A percentile compares a stretch with the other conserved stretches of the same genome.
Evolutionary conservation across 2,329 filamentous ascomycete genomes (phyloP).

Genomic region (Trichophyton schoenleinii): DNA sequence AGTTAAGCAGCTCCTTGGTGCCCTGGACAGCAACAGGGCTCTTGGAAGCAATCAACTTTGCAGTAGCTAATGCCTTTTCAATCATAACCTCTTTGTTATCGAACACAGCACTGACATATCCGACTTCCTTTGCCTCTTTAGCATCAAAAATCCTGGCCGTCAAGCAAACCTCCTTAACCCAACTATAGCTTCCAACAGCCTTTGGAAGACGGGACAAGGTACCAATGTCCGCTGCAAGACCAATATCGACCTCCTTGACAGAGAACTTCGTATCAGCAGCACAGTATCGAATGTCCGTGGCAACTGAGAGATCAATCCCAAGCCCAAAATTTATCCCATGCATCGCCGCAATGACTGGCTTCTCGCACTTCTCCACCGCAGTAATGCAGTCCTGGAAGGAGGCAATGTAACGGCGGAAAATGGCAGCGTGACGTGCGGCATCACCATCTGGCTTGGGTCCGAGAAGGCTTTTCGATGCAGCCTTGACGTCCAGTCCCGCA

Average conservation of each 20-base stretch:
- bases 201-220: conserved; percentile 37
- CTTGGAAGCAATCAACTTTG: conserved; percentile 57
- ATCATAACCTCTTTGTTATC: conserved; percentile 49
- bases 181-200: conserved; percentile 33
- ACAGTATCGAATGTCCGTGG: conserved; percentile 34
- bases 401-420: conserved; percentile 54
- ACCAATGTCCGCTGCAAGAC: conserved; percentile 38
- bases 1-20: conserved; percentile 78
- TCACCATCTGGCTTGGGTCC: conserved; percentile 36
- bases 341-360: conserved; percentile 73
- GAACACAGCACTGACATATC: conserved; percentile 33
- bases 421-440: conserved; percentile 50
- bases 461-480: conserved; percentile 45
- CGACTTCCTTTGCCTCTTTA: conserved; percentile 33
- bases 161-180: conserved; percentile 39
- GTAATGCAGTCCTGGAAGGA: conserved; percentile 72
- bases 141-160: conserved; percentile 33
- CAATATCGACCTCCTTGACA: conserved; percentile 41
- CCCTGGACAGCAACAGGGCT: conserved; percentile 78
- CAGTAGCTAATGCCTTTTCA: conserved; percentile 50
- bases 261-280: conserved; percentile 26
- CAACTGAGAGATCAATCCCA: conserved; percentile 50
- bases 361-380: conserved; percentile 73
- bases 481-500: conserved; percentile 69
- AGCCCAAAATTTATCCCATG: conserved; percentile 69